Percentiles rank a stretch among this genome's conserved stretches.
Evolutionary conservation across 2,329 filamentous ascomycete species (phyloP).

Genomic region (Ophiosphaerella herpotricha): DNA sequence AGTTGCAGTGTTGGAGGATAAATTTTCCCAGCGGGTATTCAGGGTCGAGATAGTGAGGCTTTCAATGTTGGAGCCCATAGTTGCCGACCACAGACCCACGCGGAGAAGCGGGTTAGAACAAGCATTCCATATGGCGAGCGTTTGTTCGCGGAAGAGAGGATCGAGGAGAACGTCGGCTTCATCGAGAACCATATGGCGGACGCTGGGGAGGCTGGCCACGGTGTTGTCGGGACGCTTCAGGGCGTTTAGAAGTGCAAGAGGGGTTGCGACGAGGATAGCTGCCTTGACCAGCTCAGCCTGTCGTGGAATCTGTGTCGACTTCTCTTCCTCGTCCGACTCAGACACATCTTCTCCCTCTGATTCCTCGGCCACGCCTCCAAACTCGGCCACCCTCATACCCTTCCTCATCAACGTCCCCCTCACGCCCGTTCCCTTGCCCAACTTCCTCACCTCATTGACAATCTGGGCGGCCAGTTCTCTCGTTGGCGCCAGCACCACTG

Average conservation of each 20-base stretch:
- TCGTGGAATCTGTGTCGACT: slow-evolving; percentile 37
- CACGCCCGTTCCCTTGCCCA: slow-evolving; percentile 76
- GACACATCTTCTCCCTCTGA: slow-evolving; percentile 45
- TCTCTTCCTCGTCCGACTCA: slow-evolving; percentile 45
- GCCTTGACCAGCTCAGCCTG: slow-evolving; percentile 65
- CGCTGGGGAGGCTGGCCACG: slow-evolving; percentile 62
- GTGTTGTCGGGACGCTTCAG: slow-evolving; percentile 58
- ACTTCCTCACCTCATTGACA: slow-evolving; percentile 76
- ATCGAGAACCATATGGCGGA: slow-evolving; percentile 79
- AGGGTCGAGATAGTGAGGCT: slow-evolving; percentile 70
- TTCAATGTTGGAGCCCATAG: slow-evolving; percentile 94
- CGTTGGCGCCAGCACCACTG: slow-evolving; percentile 56
- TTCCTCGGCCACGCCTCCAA: slow-evolving; percentile 42
- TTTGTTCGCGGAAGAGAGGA: slow-evolving; percentile 87
- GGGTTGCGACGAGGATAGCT: slow-evolving; percentile 81
- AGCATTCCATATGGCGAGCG: slow-evolving; percentile 79
- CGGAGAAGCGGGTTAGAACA: slow-evolving; percentile 73
- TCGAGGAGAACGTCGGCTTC: slow-evolving; percentile 96
- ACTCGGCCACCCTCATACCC: slow-evolving; percentile 68
- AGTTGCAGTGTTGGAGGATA: slow-evolving; percentile 44
- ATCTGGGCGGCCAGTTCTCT: slow-evolving; percentile 57
- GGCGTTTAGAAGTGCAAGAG: slow-evolving; percentile 76
- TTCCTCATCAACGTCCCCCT: slow-evolving; percentile 84
- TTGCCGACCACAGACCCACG: slow-evolving; percentile 91
- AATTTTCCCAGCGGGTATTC: slow-evolving; percentile 42